Conservation (phyloP, 768 basidiomycete genomes). For the Mycena metata region DNA sequence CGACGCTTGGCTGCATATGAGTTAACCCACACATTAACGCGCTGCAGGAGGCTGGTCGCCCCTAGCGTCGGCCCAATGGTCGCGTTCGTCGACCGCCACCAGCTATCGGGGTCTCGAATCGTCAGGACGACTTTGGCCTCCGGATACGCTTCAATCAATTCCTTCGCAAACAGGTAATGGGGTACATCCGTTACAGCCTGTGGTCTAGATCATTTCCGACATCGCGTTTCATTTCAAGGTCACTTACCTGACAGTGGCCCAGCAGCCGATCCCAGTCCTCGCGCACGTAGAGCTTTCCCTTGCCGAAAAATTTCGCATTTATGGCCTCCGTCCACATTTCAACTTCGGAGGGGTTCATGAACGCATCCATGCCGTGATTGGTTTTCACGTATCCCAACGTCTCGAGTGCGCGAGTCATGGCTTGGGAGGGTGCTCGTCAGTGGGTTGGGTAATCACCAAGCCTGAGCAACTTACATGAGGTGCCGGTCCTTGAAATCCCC, state of each 20-base stretch:
- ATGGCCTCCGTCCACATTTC: slow-evolving; percentile 2
- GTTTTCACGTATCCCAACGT: neutral
- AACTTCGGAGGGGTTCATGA: neutral
- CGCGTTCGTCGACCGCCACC: neutral
- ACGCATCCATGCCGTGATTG: neutral
- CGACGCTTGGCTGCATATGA: neutral
- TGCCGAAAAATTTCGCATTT: neutral
- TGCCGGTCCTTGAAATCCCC: neutral
- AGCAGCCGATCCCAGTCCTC: slow-evolving; percentile 3
- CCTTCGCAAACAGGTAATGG: neutral
- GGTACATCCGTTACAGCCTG: slow-evolving; percentile 4
- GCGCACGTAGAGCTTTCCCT: neutral
- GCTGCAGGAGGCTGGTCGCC: neutral
- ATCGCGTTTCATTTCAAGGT: too few relatives aligned
- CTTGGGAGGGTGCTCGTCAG: neutral
- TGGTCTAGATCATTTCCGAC: too few relatives aligned
- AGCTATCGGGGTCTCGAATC: neutral
- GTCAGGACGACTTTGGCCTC: neutral
- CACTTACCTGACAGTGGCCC: neutral
- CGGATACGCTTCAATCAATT: neutral
- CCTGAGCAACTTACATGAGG: neutral
- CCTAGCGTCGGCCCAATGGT: neutral
- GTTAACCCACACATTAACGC: neutral
- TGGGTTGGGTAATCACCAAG: too few relatives aligned
- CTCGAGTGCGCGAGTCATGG: neutral